Base-by-base conservation (phyloP, 805 yeast genomes). In the Wickerhamiella allomyrinae region DNA sequence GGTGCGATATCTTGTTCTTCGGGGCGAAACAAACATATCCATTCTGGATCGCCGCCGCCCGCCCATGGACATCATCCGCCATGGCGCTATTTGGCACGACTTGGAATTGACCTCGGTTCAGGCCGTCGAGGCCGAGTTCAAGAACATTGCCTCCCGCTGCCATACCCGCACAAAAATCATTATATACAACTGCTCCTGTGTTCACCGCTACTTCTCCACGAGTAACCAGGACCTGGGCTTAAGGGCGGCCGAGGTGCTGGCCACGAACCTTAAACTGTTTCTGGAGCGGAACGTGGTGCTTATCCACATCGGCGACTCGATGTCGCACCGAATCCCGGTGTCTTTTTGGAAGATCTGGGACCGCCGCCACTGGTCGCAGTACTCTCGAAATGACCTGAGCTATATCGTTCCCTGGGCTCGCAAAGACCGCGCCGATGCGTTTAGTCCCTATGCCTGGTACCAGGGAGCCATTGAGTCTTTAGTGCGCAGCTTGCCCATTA, bases 211-310 rank as follows among this genome's bases (percentile, higher is more conserved):
- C 39, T 42, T 57, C 47, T 57, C 58, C 37, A 35, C 10, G 45
- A 44, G 5, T 8, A 36, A 36, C 29, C 19, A n/a, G 62, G 71
- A 34, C 49, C 59, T 41, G 53, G 55, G 55, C 5, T 46, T 49
- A 3, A 38, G 44, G 17, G 46, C 48, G 3, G 41, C 47, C 4
- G 55, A 52, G 40, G 37, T 42, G 11, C 41, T 52, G 9, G 38
- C 43, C n/a, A 47, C 46, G 20, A 40, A 46, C 15, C 37, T 49
- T 29, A 43, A 45, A 19, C 10, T 15, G 7, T 46, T 49, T 31
- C 21, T 34, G 3, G 10, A 20, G 11, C 13, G 20, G 15, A 40
- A 31, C 27, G 45, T 42, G 9, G 35, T 43, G 3, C 14, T 52
- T 7, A 49, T 52, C 31, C 50, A 52, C 31, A 33, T 52, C 7